Evolutionary conservation across 148 eudicot genomes (phyloP).

Genomic region (Camellia japonica): DNA sequence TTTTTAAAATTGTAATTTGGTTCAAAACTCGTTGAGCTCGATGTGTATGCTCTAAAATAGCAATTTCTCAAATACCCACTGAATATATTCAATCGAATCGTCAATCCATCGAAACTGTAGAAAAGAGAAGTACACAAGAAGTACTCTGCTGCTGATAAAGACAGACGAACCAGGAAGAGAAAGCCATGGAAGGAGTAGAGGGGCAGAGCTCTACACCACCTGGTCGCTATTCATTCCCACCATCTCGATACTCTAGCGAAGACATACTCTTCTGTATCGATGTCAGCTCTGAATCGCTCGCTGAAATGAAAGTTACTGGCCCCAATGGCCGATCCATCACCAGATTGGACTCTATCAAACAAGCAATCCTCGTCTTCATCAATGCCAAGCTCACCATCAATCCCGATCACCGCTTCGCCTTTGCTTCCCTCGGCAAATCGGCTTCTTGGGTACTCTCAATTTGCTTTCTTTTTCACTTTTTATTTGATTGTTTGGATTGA

Average conservation of each 20-base stretch:
- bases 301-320: constrained; percentile 67
- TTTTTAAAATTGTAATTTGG: too few relatives aligned
- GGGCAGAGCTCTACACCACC: constrained; percentile 10
- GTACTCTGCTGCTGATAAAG: too few relatives aligned
- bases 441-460: constrained; percentile 46
- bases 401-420: constrained; percentile 77
- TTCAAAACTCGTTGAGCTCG: too few relatives aligned
- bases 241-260: constrained; percentile 42
- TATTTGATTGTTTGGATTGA: background rate
- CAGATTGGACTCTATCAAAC: constrained; percentile 68
- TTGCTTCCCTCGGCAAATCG: constrained; percentile 44
- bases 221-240: constrained; percentile 34
- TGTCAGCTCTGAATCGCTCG: constrained; percentile 47
- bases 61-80: too few relatives aligned
- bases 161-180: background rate
- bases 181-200: constrained; percentile 32
- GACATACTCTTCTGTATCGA: constrained; percentile 81
- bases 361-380: constrained; percentile 63
- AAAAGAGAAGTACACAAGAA: too few relatives aligned
- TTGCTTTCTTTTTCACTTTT: background rate
- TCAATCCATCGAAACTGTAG: too few relatives aligned
- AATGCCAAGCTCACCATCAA: constrained; percentile 66
- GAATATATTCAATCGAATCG: too few relatives aligned
- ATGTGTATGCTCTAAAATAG: too few relatives aligned
- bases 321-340: constrained; percentile 58